phyloP scores from a whole-genome alignment of 169 alveolate genomes.

The Cryptosporidium ryanae region DNA sequence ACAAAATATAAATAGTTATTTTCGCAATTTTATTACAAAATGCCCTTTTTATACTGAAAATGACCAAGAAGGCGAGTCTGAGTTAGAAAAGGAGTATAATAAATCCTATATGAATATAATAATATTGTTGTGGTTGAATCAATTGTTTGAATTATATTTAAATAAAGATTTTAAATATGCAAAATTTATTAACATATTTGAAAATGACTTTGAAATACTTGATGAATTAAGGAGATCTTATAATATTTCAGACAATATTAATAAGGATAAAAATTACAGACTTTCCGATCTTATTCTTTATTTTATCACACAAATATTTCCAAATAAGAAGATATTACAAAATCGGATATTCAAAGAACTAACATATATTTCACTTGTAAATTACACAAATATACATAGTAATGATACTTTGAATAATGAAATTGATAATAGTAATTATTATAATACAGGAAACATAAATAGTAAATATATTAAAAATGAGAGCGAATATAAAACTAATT shows the following conservation, averaged over 20 bases:
- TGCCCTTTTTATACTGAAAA: conserved; percentile 8
- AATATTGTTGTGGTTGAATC: conserved; percentile 23
- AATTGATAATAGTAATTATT: background rate
- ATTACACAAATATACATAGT: background rate
- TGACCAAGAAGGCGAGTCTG: background rate
- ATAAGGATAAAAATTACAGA: conserved; percentile 10
- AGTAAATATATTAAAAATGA: background rate
- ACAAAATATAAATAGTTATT: conserved; percentile 12
- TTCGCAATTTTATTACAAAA: conserved; percentile 12
- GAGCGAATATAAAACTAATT: background rate
- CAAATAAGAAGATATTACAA: conserved; percentile 14
- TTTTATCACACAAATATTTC: conserved; percentile 34
- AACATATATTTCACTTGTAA: conserved; percentile 6
- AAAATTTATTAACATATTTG: conserved; percentile 2
- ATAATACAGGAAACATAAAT: background rate
- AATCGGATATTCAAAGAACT: conserved; percentile 18
- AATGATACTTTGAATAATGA: background rate
- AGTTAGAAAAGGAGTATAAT: conserved; percentile 10
- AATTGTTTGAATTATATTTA: conserved; percentile 33
- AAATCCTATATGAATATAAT: background rate
- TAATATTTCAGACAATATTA: background rate
- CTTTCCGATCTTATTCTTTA: conserved; percentile 16
- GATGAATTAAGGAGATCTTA: conserved; percentile 43
- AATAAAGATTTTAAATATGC: background rate
- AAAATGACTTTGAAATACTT: conserved; percentile 41